phyloP scores from a whole-genome alignment of 1,284 basidiomycete species.

The Ustilago loliicola region DNA sequence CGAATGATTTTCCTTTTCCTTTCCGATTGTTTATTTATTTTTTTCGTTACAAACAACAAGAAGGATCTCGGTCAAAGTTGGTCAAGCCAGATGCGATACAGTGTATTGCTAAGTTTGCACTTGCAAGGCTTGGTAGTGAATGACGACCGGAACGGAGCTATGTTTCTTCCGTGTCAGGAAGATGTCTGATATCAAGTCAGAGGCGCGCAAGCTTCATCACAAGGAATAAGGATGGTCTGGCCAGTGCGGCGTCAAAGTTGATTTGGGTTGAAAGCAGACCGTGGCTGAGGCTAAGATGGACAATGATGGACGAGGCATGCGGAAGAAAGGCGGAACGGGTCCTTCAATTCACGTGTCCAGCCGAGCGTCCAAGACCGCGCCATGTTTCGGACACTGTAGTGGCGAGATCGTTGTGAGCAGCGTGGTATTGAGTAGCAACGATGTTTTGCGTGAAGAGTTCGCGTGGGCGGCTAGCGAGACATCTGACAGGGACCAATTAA shows the following conservation, averaged over 20 bases:
- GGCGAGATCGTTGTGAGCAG: neutral
- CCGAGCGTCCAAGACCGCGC: constrained; percentile 26
- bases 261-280: too few relatives aligned
- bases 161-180: neutral
- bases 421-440: neutral
- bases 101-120: neutral
- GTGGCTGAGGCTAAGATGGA: neutral
- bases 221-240: neutral
- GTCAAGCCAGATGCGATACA: too few relatives aligned
- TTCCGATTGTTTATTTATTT: neutral
- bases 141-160: neutral
- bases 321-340: neutral
- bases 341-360: neutral
- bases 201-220: neutral
- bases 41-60: neutral
- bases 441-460: neutral
- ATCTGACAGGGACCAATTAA: constrained; percentile 16
- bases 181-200: neutral
- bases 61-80: neutral
- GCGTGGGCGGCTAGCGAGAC: constrained; percentile 27
- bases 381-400: constrained; percentile 23
- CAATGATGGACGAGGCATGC: neutral
- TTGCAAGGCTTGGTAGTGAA: neutral
- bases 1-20: neutral
- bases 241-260: too few relatives aligned